A percentile compares a stretch with the other conserved stretches of the same genome.
phyloP scores from a whole-genome alignment of 2,329 filamentous ascomycete genomes.

The Rachicladosporium sp. region DNA sequence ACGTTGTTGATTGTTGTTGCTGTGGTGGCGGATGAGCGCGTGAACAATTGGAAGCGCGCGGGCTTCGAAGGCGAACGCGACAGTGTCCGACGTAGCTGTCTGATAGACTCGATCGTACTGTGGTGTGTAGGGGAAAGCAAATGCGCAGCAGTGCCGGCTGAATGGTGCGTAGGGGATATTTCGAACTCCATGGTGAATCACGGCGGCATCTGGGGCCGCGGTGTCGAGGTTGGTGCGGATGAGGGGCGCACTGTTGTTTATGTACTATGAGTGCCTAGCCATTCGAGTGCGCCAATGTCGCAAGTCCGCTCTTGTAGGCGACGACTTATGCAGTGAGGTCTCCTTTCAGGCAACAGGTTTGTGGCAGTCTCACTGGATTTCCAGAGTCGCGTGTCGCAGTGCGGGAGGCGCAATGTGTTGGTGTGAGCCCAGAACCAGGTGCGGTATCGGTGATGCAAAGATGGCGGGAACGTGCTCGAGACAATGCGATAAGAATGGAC shows the following conservation, averaged over 20 bases:
- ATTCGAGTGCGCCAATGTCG: no score
- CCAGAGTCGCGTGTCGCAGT: not conserved
- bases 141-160: slow-evolving; percentile 63
- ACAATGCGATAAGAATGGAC: slow-evolving; percentile 9
- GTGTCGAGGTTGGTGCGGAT: not conserved
- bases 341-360: no score
- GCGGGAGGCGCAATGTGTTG: slow-evolving; percentile 2
- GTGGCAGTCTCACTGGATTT: not conserved
- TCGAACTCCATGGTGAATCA: slow-evolving; percentile 33
- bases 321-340: no score
- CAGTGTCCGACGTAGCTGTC: slow-evolving; percentile 69
- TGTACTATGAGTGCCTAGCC: not conserved
- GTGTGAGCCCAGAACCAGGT: slow-evolving; percentile 1
- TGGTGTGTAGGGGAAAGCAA: slow-evolving; percentile 64
- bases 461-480: slow-evolving; percentile 2
- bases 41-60: slow-evolving; percentile 54
- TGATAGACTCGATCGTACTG: slow-evolving; percentile 59
- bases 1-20: slow-evolving; percentile 22
- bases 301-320: no score
- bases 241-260: not conserved
- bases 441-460: no score
- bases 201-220: slow-evolving; percentile 2
- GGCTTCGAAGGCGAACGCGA: slow-evolving; percentile 85
- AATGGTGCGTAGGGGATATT: slow-evolving; percentile 39
- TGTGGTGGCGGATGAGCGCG: slow-evolving; percentile 30